Percentiles rank a stretch among this genome's conserved stretches.
These are phyloP conservation scores for Pyrus bretschneideri DNA, from an alignment of 306 rosid species.

Conservation along the genomic window DNA sequence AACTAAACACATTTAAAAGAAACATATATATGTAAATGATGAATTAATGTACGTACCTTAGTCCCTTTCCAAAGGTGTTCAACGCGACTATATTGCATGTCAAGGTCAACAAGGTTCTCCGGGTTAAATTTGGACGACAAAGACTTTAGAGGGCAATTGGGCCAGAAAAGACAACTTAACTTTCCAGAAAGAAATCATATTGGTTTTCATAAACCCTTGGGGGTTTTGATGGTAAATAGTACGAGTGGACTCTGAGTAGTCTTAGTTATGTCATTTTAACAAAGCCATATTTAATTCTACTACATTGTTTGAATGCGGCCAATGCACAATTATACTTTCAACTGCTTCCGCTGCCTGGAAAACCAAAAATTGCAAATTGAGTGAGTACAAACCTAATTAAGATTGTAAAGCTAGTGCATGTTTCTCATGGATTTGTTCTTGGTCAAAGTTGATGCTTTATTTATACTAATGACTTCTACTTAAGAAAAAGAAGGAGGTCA, in stretches of 20 bases:
- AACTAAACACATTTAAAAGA: not conserved
- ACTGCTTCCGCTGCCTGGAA: constrained; percentile 12
- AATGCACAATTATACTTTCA: constrained; percentile 4
- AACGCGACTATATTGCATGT: not conserved
- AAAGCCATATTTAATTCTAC: constrained; percentile 17
- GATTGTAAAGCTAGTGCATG: no score
- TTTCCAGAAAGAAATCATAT: not conserved
- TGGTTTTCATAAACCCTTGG: not conserved
- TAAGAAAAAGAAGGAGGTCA: not conserved
- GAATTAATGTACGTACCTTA: not conserved
- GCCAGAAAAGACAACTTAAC: constrained; percentile 17
- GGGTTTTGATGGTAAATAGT: not conserved
- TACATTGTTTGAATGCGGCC: no score
- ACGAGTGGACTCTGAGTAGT: constrained; percentile 5
- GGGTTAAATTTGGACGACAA: not conserved
- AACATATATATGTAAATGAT: not conserved
- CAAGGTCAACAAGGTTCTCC: constrained; percentile 12
- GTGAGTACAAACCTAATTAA: no score
- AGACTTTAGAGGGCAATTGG: constrained; percentile 3
- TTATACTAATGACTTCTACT: not conserved
- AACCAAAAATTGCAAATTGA: no score
- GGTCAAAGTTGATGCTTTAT: not conserved
- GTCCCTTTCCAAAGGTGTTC: not conserved
- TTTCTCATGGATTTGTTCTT: no score
- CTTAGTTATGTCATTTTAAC: constrained; percentile 14